phyloP scores from a whole-genome alignment of 768 basidiomycete species.

The Collybia mongolica region DNA sequence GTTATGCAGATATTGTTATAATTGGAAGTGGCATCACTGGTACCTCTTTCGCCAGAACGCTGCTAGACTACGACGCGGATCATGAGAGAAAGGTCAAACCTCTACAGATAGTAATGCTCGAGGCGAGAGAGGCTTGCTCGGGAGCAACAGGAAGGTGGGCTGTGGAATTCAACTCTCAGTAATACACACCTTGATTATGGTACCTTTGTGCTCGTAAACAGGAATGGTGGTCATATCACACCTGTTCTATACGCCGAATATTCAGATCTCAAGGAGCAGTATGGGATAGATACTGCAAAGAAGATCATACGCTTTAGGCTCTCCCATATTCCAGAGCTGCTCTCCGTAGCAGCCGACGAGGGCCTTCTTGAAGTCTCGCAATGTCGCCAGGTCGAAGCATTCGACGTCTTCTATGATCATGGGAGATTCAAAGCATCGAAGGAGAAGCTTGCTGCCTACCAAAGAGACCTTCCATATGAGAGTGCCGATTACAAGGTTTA shows the following conservation, averaged over 20 bases:
- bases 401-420: conserved; percentile 53
- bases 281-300: conserved; percentile 47
- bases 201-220: conserved; percentile 16
- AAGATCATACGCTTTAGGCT: conserved; percentile 61
- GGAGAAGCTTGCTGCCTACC: conserved; percentile 41
- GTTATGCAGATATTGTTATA: conserved; percentile 64
- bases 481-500: conserved; percentile 30
- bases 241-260: conserved; percentile 64
- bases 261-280: conserved; percentile 35
- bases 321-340: conserved; percentile 51
- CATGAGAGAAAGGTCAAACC: conserved; percentile 16
- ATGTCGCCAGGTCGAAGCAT: conserved; percentile 53
- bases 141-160: conserved; percentile 73
- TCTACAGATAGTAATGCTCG: conserved; percentile 66
- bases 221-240: conserved; percentile 72
- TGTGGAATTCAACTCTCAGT: not conserved
- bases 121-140: conserved; percentile 75
- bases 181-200: not conserved
- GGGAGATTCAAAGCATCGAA: conserved; percentile 42
- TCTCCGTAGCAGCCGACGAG: conserved; percentile 52
- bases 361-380: conserved; percentile 51
- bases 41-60: conserved; percentile 52
- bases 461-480: conserved; percentile 51
- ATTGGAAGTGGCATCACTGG: conserved; percentile 82
- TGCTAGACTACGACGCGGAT: conserved; percentile 37